Evolutionary conservation across 2,329 filamentous ascomycete species (phyloP), one percentile per base, ranked within the genome.

Genomic region (Xylariaceae sp.): DNA sequence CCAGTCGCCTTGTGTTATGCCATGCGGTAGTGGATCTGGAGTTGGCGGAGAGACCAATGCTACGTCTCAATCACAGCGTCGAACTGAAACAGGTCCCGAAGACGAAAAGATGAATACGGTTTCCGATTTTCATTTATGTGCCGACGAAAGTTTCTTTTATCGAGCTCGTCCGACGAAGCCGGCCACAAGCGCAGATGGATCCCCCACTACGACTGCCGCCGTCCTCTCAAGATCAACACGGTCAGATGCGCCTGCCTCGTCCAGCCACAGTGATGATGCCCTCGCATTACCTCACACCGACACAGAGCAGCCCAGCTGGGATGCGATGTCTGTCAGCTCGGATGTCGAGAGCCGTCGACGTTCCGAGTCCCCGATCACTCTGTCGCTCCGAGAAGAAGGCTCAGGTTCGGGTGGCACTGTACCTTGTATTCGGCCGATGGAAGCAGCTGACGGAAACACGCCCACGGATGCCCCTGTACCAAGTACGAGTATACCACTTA

Each of bases 131-230:
- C 42, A 57, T 30, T 52, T 49, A 37, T 47, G 39, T 29, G 18
- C 46, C n/a, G 57, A 59, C 30, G 34, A 52, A 14, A 59, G 56
- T 33, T 59, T 59, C 33, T 47, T 51, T 26, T 59, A 57, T 39
- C 52, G 44, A 46, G 40, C 52, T 40, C 54, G 53, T 21, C 45
- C 39, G 11, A 14, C 30, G 9, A 54, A 50, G 30, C 50, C 46
- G 34, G 28, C 29, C 12, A n/a, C n/a, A n/a, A n/a, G n/a, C n/a
- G 34, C 36, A 13, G 36, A 41, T 29, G 17, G 15, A 30, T 12
- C 29, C 14, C n/a, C 21, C 21, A 35, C 27, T 5, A 36, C 17
- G 14, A 18, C 17, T 17, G 11, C 21, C 2, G 37, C 29, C 7
- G 13, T 9, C 24, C 11, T 27, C 17, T 37, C 39, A 4, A 24